Evolutionary conservation across 495 filamentous ascomycete species (phyloP), one percentile per base, ranked within the genome.

Genomic region (Hyaloscypha bicolor): DNA sequence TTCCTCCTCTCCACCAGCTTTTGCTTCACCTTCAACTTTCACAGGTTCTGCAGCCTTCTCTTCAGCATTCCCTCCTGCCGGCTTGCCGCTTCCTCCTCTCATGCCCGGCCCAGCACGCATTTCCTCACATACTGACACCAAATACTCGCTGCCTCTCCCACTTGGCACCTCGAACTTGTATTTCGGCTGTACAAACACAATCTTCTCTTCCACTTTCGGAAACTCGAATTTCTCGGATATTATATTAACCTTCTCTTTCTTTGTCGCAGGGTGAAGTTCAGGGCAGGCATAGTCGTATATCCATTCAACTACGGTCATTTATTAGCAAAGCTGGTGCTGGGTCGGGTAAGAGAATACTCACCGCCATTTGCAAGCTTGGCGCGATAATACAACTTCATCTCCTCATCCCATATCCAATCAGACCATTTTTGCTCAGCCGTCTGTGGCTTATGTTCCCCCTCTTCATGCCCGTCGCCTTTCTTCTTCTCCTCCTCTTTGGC

Each of bases 331-430:
- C 51, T 56, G 53, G 11, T 25, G 29, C 30, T 56, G n/a, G 29
- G 9, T 48, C 42, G 42, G 11, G 8, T 1, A 16, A 11, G 6
- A 12, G 16, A 12, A 3, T 3, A 19, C 42, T 48, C 42, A 48
- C 42, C 42, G 42, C 53, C 53, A 29, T 56, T 56, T 25, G 6
- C 29, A 25, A 11, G 21, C 16, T 31, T 56, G 11, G 53, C 53
- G 11, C 53, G 53, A 31, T 56, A 56, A 30, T 56, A 56, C 6
- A 9, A 25, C 29, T 56, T 56, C 29, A 29, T 9, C 53, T 56
- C 53, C 16, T 56, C 22, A 8, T 56, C 53, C 53, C 53, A 56
- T 29, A 56, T 56, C 53, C 53, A 56, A 56, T 56, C 53, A 56
- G 53, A 56, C 53, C 53, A 56, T 14, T 19, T 6, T 14, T 48